Conservation (phyloP, 164 flowering plant genomes). For the Macadamia integrifolia region DNA sequence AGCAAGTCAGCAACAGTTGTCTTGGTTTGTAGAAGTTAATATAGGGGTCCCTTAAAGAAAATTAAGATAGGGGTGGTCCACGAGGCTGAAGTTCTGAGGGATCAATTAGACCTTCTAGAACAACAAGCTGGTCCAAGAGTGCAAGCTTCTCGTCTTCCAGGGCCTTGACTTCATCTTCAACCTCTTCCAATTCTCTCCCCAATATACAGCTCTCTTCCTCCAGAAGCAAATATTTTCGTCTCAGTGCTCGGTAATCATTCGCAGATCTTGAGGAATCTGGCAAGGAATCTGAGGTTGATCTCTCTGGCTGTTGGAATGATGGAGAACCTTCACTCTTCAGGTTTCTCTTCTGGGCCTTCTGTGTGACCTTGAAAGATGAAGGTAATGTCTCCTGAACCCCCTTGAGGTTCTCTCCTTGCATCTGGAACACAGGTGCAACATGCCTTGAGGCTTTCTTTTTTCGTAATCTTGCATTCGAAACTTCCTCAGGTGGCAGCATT, state of each 20-base stretch:
- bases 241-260: constrained; percentile 57
- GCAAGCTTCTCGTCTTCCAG: constrained; percentile 73
- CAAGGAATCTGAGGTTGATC: constrained; percentile 55
- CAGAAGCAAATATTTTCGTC: constrained; percentile 63
- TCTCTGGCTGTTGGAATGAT: constrained; percentile 38
- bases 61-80: constrained; percentile 5
- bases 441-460: constrained; percentile 36
- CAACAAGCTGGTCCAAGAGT: constrained; percentile 83
- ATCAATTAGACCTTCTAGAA: constrained; percentile 86
- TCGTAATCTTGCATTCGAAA: constrained; percentile 25
- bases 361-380: constrained; percentile 22
- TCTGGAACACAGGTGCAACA: constrained; percentile 20
- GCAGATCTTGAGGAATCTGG: constrained; percentile 49
- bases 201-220: constrained; percentile 70
- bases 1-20: too few species aligned
- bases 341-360: constrained; percentile 39
- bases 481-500: constrained; percentile 26
- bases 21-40: too few species aligned
- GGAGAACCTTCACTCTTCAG: constrained; percentile 33
- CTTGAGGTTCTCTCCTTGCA: constrained; percentile 29
- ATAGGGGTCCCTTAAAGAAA: background rate
- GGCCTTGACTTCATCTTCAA: constrained; percentile 50
- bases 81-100: constrained; percentile 51
- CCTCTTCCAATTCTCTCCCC: constrained; percentile 47
- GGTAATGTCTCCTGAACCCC: constrained; percentile 18